Evolutionary conservation across 2,329 filamentous ascomycete genomes (phyloP).

Genomic region (Coniochaeta sp.): DNA sequence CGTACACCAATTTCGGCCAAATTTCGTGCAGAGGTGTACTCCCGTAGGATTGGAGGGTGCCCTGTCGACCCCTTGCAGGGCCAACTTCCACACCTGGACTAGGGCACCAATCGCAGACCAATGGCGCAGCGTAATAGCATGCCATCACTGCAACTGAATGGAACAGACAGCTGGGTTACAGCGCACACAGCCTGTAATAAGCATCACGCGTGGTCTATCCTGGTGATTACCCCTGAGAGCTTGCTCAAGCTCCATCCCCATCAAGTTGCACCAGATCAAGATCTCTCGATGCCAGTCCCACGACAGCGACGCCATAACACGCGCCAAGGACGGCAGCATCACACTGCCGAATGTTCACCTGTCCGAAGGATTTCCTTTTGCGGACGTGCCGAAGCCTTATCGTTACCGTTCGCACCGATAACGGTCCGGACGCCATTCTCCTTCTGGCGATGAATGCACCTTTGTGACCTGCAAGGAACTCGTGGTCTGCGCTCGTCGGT

Average conservation of each 20-base stretch:
- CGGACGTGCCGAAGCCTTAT: neutral
- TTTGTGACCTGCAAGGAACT: neutral
- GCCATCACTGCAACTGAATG: neutral
- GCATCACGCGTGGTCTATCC: neutral
- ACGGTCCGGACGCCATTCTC: neutral
- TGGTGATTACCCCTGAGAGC: neutral
- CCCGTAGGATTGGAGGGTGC: conserved; percentile 1
- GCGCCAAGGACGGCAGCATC: neutral
- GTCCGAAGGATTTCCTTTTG: too few species aligned
- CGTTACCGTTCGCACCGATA: neutral
- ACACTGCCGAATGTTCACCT: neutral
- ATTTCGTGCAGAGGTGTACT: neutral
- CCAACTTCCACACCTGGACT: conserved; percentile 3
- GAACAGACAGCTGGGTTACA: neutral
- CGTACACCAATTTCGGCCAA: conserved; percentile 3
- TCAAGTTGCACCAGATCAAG: neutral
- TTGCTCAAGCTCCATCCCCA: too few species aligned
- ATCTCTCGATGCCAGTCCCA: neutral
- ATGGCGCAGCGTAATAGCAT: neutral
- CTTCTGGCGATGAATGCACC: neutral
- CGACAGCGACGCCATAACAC: too few species aligned
- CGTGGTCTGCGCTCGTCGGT: neutral
- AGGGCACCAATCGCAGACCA: neutral
- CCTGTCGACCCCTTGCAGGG: conserved; percentile 2
- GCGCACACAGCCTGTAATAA: neutral